Evolutionary conservation across 208 protist species (phyloP).

Genomic region (Eutreptiella sp.): DNA sequence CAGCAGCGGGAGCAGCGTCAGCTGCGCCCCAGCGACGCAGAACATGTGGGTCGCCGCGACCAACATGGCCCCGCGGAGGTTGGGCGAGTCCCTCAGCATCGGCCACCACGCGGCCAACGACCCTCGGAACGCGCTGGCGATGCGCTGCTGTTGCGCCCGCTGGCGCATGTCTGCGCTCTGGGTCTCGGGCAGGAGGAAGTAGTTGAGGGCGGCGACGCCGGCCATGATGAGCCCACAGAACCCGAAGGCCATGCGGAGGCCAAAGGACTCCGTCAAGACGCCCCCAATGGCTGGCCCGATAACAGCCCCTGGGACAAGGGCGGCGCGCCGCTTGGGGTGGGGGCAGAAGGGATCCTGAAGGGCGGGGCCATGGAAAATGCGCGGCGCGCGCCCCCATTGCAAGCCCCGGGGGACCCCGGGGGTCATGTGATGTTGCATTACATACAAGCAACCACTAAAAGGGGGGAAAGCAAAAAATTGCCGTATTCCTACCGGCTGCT

Average conservation of each 20-base stretch:
- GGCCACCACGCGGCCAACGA: conserved; percentile 6
- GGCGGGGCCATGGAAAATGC: too few species aligned
- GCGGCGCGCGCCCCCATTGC: too few species aligned
- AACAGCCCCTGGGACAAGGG: neutral
- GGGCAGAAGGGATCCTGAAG: too few species aligned
- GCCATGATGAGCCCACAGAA: neutral
- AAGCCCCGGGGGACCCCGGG: too few species aligned
- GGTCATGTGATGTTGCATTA: too few species aligned
- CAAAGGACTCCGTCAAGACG: neutral
- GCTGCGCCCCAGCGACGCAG: neutral
- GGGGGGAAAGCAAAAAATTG: too few species aligned
- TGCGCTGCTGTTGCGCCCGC: neutral
- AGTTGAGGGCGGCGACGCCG: neutral
- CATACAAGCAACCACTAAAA: too few species aligned
- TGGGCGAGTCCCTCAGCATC: neutral
- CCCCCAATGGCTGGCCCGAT: conserved; percentile 2
- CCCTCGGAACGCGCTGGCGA: neutral
- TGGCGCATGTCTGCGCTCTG: neutral
- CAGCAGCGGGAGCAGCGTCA: conserved; percentile 15
- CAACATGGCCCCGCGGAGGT: neutral
- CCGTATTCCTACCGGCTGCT: too few species aligned
- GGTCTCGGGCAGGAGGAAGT: conserved; percentile 5
- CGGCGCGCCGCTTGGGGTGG: too few species aligned
- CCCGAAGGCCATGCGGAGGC: neutral
- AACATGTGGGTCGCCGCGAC: neutral